Percentiles rank a stretch among this genome's conserved stretches.
Evolutionary conservation across 2,329 filamentous ascomycete genomes (phyloP).

Genomic region (Plenodomus tracheiphilus): DNA sequence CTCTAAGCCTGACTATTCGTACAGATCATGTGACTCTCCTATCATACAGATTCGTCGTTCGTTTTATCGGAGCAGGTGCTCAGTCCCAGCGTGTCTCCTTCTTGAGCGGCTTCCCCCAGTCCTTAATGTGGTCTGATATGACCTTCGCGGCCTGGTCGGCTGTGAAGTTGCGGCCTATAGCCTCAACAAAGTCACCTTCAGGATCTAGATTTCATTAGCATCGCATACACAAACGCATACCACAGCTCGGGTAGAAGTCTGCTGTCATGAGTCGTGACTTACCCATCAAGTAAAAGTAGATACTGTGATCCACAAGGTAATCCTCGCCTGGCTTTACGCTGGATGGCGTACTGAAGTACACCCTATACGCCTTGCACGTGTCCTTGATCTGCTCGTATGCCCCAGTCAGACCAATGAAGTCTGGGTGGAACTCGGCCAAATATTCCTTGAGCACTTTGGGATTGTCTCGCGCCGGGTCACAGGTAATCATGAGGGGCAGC

Average conservation of each 20-base stretch:
- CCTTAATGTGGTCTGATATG: slow-evolving; percentile 83
- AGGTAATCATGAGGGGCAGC: slow-evolving; percentile 88
- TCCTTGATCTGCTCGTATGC: slow-evolving; percentile 92
- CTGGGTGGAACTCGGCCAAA: slow-evolving; percentile 84
- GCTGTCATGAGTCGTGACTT: slow-evolving; percentile 40
- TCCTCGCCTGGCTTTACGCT: slow-evolving; percentile 91
- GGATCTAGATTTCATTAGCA: slow-evolving; percentile 66
- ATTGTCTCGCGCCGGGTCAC: slow-evolving; percentile 89
- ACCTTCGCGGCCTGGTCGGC: slow-evolving; percentile 82
- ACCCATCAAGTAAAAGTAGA: slow-evolving; percentile 99
- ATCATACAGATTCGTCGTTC: background rate
- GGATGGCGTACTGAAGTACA: slow-evolving; percentile 93
- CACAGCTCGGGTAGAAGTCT: background rate
- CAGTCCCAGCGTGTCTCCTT: slow-evolving; percentile 38
- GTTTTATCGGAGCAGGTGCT: background rate
- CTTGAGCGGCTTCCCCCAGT: slow-evolving; percentile 67
- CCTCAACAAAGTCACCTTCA: slow-evolving; percentile 97
- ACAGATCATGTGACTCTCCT: background rate
- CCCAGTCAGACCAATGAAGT: slow-evolving; percentile 86
- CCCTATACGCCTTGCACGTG: slow-evolving; percentile 92
- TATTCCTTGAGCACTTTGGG: slow-evolving; percentile 84
- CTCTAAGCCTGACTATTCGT: background rate
- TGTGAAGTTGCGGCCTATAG: slow-evolving; percentile 90
- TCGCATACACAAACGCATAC: background rate
- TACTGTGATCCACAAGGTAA: slow-evolving; percentile 97